A percentile compares a stretch with the other conserved stretches of the same genome.
Conservation (phyloP, 805 yeast species). For the Hanseniaspora taiwanica region DNA sequence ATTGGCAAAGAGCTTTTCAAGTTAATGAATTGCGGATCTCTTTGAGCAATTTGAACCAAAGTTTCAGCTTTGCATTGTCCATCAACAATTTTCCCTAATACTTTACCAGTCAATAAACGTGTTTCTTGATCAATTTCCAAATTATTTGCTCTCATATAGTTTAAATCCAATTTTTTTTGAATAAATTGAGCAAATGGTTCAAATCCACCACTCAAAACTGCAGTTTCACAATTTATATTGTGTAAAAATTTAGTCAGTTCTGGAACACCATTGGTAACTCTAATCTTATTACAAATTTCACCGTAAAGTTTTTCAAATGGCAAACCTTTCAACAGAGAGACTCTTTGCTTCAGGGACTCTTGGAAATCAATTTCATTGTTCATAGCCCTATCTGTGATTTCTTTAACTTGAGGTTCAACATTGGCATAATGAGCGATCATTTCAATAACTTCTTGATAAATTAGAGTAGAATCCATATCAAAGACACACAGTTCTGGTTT, state of each 20-base stretch:
- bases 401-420: constrained; percentile 77
- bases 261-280: constrained; percentile 74
- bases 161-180: constrained; percentile 51
- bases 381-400: constrained; percentile 89
- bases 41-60: no score
- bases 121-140: constrained; percentile 33
- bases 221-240: constrained; percentile 51
- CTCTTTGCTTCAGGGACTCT: constrained; percentile 66
- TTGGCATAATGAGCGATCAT: constrained; percentile 88
- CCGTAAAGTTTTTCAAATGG: constrained; percentile 63
- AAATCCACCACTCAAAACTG: constrained; percentile 92
- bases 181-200: constrained; percentile 74
- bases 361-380: constrained; percentile 90
- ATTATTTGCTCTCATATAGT: constrained; percentile 81
- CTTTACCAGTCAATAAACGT: constrained; percentile 53
- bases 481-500: constrained; percentile 55
- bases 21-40: no score
- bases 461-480: constrained; percentile 96
- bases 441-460: constrained; percentile 93
- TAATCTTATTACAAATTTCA: constrained; percentile 44
- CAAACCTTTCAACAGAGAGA: constrained; percentile 69
- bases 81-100: constrained; percentile 73
- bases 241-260: constrained; percentile 56
- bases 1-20: constrained; percentile 48
- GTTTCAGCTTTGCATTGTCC: constrained; percentile 72